Conservation (phyloP, 345 rosid genomes). For the Eutrema heterophyllum region DNA sequence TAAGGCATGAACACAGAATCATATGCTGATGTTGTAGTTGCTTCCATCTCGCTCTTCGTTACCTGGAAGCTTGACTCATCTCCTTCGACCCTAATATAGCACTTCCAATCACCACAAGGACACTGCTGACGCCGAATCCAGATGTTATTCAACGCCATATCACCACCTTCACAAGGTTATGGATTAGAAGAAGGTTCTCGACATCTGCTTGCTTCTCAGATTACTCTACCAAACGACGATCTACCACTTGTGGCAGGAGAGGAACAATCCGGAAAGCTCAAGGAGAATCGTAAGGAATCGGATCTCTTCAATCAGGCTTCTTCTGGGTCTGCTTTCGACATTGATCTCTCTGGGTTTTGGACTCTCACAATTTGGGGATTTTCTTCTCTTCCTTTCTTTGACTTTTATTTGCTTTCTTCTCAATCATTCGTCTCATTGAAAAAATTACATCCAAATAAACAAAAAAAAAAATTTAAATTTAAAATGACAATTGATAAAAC, state of each 20-base stretch:
- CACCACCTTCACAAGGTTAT: background rate
- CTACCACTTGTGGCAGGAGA: background rate
- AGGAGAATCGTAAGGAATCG: background rate
- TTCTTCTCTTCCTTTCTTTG: too few species aligned
- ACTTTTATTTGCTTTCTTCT: too few species aligned
- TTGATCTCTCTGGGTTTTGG: background rate
- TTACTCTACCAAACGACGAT: background rate
- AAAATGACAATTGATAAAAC: too few species aligned
- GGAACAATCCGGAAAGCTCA: background rate
- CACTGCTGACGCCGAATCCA: constrained; percentile 94
- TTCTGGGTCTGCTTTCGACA: too few species aligned
- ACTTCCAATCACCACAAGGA: constrained; percentile 96
- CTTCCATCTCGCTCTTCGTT: constrained; percentile 44
- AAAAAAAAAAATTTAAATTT: too few species aligned
- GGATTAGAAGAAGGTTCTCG: background rate
- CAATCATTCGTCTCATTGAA: too few species aligned
- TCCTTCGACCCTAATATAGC: constrained; percentile 61
- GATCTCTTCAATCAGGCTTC: background rate
- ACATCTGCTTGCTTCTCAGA: background rate
- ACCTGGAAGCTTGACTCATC: constrained; percentile 49
- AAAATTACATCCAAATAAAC: too few species aligned
- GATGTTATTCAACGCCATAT: constrained; percentile 53
- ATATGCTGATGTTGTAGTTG: constrained; percentile 21
- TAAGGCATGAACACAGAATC: constrained; percentile 70
- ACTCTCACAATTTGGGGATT: background rate